Percentiles rank a stretch among this genome's conserved stretches.
phyloP scores from a whole-genome alignment of 345 rosid species.

The Citrus trifoliata region DNA sequence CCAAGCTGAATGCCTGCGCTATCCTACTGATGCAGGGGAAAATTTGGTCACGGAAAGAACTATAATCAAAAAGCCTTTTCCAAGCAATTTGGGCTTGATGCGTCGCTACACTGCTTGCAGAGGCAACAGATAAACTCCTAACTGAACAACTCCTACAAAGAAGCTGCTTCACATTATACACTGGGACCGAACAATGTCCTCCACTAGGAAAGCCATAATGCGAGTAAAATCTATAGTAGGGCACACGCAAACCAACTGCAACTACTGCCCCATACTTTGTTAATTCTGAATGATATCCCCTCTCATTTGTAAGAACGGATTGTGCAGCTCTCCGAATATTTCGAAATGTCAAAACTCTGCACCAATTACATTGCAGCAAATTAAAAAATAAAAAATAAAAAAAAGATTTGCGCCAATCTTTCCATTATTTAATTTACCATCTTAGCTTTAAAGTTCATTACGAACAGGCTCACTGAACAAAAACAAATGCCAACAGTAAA shows the following conservation, averaged over 20 bases:
- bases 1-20: conserved; percentile 78
- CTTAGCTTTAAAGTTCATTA: background rate
- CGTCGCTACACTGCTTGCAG: conserved; percentile 36
- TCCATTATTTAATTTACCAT: background rate
- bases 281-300: conserved; percentile 21
- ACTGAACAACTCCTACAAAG: conserved; percentile 16
- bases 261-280: conserved; percentile 35
- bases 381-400: background rate
- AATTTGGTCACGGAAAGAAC: conserved; percentile 25
- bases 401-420: background rate
- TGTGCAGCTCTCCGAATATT: conserved; percentile 33
- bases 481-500: background rate
- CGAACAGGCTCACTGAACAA: background rate
- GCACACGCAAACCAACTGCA: conserved; percentile 37
- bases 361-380: conserved; percentile 7
- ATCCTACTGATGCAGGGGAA: conserved; percentile 45
- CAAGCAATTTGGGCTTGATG: conserved; percentile 59
- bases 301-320: conserved; percentile 29
- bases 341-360: conserved; percentile 57
- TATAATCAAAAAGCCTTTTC: conserved; percentile 47
- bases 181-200: conserved; percentile 26
- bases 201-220: conserved; percentile 26
- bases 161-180: conserved; percentile 30
- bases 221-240: conserved; percentile 32
- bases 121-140: conserved; percentile 40